Conservation (phyloP, 2,329 filamentous ascomycete species). For the Apiospora koreana region DNA sequence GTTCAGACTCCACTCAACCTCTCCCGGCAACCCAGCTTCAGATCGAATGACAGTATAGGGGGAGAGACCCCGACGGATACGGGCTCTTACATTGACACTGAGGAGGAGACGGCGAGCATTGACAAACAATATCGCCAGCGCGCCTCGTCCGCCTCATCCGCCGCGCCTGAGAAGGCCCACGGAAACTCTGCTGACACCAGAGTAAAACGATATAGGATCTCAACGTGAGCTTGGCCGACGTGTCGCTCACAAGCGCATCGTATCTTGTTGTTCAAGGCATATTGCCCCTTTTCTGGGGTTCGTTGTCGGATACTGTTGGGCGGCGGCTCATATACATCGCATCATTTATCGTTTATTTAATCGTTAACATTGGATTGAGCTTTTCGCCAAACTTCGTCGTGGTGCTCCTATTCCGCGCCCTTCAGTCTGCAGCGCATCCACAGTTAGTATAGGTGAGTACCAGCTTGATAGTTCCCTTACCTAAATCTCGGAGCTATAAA, state of each 20-base stretch:
- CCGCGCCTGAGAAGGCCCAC: neutral
- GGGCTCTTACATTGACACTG: neutral
- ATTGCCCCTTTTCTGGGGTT: conserved; percentile 49
- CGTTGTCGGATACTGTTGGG: conserved; percentile 48
- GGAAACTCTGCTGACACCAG: neutral
- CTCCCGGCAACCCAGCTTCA: neutral
- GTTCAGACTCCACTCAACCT: neutral
- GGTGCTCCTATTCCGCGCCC: conserved; percentile 44
- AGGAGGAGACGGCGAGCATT: neutral
- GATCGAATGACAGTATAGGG: too few relatives aligned
- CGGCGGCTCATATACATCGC: conserved; percentile 46
- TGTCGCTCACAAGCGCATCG: conserved; percentile 44
- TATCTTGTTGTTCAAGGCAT: conserved; percentile 55
- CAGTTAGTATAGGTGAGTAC: conserved; percentile 45
- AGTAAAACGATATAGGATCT: conserved; percentile 24
- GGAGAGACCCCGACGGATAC: neutral
- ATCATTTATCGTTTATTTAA: conserved; percentile 48
- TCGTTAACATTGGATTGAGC: conserved; percentile 47
- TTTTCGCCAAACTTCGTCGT: conserved; percentile 43
- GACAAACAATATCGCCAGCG: too few relatives aligned
- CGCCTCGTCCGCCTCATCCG: neutral
- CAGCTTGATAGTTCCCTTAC: neutral
- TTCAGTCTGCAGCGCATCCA: conserved; percentile 51
- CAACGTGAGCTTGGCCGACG: conserved; percentile 27
- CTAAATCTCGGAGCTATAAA: neutral